A percentile compares a stretch with the other conserved stretches of the same genome.
Conservation (phyloP, 1,139 yeast genomes). For the Scheffersomyces lignicola region DNA sequence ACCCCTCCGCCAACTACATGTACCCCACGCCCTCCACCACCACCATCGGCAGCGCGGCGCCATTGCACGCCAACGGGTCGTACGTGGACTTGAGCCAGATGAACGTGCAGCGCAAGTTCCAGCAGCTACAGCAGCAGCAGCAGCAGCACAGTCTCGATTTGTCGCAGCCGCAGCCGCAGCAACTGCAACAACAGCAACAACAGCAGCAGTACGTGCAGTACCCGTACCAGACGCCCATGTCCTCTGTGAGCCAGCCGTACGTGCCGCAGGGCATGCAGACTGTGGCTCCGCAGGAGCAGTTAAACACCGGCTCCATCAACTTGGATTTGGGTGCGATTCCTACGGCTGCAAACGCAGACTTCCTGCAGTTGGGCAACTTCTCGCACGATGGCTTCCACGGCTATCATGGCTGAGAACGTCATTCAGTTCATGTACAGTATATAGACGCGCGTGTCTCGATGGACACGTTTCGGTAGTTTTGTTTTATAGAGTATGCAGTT, state of each 20-base stretch:
- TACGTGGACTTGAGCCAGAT: conserved; percentile 13
- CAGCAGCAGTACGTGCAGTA: not conserved
- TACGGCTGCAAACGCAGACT: conserved; percentile 6
- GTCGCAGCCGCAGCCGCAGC: conserved; percentile 13
- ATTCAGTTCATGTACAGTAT: too few relatives aligned
- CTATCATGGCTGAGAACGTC: too few relatives aligned
- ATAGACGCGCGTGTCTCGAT: too few relatives aligned
- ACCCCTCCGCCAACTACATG: not conserved
- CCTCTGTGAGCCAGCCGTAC: not conserved
- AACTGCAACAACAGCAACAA: conserved; percentile 5
- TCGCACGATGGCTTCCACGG: not conserved
- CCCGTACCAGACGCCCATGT: not conserved
- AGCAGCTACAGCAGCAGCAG: conserved; percentile 22
- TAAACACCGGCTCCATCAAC: not conserved
- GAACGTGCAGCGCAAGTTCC: conserved; percentile 23
- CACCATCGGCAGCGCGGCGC: not conserved
- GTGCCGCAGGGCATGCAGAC: too few relatives aligned
- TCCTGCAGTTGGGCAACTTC: not conserved
- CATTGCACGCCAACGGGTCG: not conserved
- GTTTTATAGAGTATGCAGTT: too few relatives aligned
- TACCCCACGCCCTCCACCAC: conserved; percentile 2
- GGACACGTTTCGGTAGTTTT: too few relatives aligned
- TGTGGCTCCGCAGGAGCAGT: too few relatives aligned
- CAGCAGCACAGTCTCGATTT: conserved; percentile 4
- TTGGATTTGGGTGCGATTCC: not conserved